Conservation (phyloP, 2,329 filamentous ascomycete genomes). For the Colletotrichum orchidophilum region DNA sequence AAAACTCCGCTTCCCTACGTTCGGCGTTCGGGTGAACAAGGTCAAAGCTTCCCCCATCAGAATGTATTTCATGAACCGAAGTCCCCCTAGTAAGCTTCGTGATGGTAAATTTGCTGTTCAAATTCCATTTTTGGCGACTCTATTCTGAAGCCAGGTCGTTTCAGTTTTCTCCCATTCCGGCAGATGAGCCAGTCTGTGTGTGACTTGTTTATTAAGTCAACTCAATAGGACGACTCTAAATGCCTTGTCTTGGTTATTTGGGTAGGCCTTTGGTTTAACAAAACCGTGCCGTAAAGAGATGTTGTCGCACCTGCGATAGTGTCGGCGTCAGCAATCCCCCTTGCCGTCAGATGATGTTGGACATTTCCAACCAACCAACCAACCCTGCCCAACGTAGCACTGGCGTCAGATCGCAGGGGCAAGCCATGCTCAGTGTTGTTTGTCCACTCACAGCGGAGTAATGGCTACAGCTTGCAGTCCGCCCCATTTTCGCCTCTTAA, state of each 20-base stretch:
- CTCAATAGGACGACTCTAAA: not conserved
- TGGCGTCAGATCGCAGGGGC: not conserved
- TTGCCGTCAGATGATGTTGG: not conserved
- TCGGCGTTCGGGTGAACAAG: not conserved
- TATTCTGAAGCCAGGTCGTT: no score
- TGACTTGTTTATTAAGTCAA: no score
- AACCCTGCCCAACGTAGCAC: not conserved
- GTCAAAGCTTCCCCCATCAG: not conserved
- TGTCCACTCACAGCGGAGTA: not conserved
- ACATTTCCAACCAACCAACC: not conserved
- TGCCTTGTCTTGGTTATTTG: accelerated
- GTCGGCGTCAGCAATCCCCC: no score
- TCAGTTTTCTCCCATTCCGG: no score
- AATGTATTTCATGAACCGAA: not conserved
- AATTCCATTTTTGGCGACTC: not conserved
- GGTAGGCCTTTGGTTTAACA: not conserved
- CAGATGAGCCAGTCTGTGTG: no score
- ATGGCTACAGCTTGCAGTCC: not conserved
- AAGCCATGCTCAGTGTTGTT: not conserved
- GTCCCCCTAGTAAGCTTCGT: not conserved
- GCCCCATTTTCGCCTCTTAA: not conserved
- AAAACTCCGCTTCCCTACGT: not conserved
- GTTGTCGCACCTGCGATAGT: not conserved
- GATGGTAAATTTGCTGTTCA: not conserved
- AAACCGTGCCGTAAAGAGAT: not conserved